Percentiles rank a stretch among this genome's conserved stretches.
These are phyloP conservation scores for Fusarium armeniacum DNA, from an alignment of 2,329 filamentous ascomycete genomes.

Conservation along the genomic window DNA sequence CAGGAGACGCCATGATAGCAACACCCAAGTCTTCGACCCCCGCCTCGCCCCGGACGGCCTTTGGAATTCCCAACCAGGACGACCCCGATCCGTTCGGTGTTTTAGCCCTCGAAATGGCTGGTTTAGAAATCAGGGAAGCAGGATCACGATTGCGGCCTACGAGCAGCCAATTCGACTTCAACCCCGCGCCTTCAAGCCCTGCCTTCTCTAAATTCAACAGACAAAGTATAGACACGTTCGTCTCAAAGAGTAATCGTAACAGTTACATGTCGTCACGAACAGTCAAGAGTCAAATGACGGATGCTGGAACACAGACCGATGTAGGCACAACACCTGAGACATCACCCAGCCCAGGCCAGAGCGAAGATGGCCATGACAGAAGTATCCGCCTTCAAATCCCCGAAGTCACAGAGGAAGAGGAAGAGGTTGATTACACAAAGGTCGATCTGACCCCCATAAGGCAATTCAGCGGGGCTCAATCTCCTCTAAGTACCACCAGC, in stretches of 20 bases:
- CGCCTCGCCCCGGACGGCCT: conserved; percentile 63
- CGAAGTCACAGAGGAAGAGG: conserved; percentile 60
- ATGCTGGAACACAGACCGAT: conserved; percentile 75
- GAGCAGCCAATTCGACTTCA: conserved; percentile 87
- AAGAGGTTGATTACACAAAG: conserved; percentile 72
- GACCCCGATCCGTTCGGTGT: conserved; percentile 96
- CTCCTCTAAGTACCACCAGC: conserved; percentile 42
- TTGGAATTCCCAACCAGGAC: conserved; percentile 82
- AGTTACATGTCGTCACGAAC: conserved; percentile 82
- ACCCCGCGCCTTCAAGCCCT: conserved; percentile 81
- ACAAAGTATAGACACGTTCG: conserved; percentile 77
- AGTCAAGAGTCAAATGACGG: conserved; percentile 78
- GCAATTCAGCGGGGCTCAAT: conserved; percentile 57
- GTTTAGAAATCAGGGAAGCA: conserved; percentile 91
- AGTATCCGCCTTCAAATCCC: conserved; percentile 59
- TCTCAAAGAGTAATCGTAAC: conserved; percentile 73
- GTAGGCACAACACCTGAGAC: conserved; percentile 66
- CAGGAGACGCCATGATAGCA: conserved; percentile 77
- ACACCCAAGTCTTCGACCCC: conserved; percentile 57
- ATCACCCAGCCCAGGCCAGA: conserved; percentile 67
- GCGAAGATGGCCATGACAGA: conserved; percentile 64
- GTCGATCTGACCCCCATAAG: conserved; percentile 67
- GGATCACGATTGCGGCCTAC: conserved; percentile 77
- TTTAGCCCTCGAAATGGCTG: conserved; percentile 89
- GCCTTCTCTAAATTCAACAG: conserved; percentile 70